Base-by-base conservation (phyloP, 768 basidiomycete species). In the Serendipita sp. region DNA sequence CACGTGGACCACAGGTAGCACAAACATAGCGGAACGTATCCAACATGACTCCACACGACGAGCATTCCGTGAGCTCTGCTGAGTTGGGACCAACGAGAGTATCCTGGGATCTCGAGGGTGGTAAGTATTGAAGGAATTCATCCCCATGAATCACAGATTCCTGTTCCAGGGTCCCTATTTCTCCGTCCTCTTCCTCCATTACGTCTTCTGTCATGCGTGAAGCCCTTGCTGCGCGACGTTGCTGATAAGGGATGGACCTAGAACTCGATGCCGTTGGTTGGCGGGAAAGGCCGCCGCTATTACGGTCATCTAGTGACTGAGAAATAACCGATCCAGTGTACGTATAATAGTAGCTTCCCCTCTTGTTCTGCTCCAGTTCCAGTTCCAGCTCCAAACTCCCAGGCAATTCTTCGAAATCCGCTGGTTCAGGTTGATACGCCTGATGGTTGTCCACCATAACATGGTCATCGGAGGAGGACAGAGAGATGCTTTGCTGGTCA, bases 11-110 rank as follows among this genome's bases (percentile, higher is more conserved):
- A 69, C 93, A 95, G 28, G 85, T 86, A 3, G 86, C 80, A 70
- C 94, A 97, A 13, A 94, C 86, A 72, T 97, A 96, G 53, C 90
- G 85, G 72, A 95, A 83, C n/a, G 83, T 80, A 63, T 91, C 86
- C 18, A 97, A 76, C 3, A 84, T 70, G 0, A 78, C 73, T 13
- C 86, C 87, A 69, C 94, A 97, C 53, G 83, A 82, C 0, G 91
- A 92, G 73, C 94, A 97, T 58, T 83, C 81, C 0, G 92, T 91
- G 16, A 89, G 80, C 53, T 79, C 78, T 30, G 82, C 80, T 3
- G 80, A 77, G 7, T 60, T 37, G 24, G 56, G 56, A 10, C 28
- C 56, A n/a, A 37, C 28, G 10, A 60, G 24, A 10, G 56, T 32
- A 37, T 65, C 66, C 35, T 45, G 86, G 80, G 0, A 75, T 76